Evolutionary conservation across 2,329 filamentous ascomycete genomes (phyloP), one percentile per base, ranked within the genome.

Genomic region (Aphanocladium album): DNA sequence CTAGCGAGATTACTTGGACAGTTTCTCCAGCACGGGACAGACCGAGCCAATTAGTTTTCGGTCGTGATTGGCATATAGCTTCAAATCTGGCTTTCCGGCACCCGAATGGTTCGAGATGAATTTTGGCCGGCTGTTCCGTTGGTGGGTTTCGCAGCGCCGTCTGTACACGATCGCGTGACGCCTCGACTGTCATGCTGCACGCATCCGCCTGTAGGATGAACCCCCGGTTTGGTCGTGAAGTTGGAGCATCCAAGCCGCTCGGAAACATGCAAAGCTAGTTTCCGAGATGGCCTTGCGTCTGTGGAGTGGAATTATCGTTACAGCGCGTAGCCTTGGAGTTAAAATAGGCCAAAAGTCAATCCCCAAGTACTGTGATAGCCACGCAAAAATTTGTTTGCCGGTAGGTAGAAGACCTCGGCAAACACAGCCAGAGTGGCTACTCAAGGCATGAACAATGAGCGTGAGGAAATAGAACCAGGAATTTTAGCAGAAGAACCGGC

Each of bases 41-140:
- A 56, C 43, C 16, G 35, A 39, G 35, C 35, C 43, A 49, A 43
- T 27, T 49, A 19, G 54, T 39, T 57, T 57, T 27, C 5, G 54
- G 54, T 21, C 27, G 54, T 57, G 54, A 57, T 57, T 57, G 43
- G 54, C 43, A 47, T 23, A 33, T 23, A 19, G 12, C 33, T 49
- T 39, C 21, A 30, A 37, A 21, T 16, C 2, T 8, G 30, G 30
- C 43, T 30, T 16, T 57, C 54, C 54, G 54, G 47, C 37, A 39
- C 47, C 54, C 54, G 54, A 56, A 39, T 21, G 21, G 2, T 12
- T 39, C 23, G 17, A 27, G 21, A 30, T 57, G 27, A 19, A 25
- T 2, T 19, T 25, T 45, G 23, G 45, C 21, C 37, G 43, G 30
- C 25, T 30, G 35, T 57, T 39, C 54, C 25, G 33, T 30, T 39